Base-by-base conservation (phyloP, 169 alveolate species). In the Eimeria sp. region DNA sequence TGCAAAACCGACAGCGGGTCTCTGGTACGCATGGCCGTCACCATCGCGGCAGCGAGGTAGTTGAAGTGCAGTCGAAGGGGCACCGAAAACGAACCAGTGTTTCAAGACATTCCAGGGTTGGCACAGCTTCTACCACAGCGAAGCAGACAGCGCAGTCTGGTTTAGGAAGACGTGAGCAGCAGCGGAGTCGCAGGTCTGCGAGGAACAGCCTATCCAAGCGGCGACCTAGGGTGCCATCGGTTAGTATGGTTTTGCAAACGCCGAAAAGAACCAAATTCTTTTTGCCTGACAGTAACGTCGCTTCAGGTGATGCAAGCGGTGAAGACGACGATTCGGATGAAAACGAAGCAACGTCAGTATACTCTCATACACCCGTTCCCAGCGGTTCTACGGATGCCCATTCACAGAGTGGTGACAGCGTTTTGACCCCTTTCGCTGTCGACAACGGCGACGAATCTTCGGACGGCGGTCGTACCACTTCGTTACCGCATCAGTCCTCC, bases 1-100 rank as follows among this genome's bases (percentile, higher is more conserved):
- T 25, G 89, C 89, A 45, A 49, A 18, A 49, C 14, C 89, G 65
- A 40, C 89, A 78, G 40, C 58, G 89, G 6, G 49, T 22, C 67
- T 30, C 58, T 49, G n/a, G 10, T 51, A 43, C 43, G 11, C 89
- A 43, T 25, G 25, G 67, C 43, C 25, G 45, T 49, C 89, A 51
- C n/a, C 89, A 67, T 27, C 89, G 89, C 70, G 65, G 89, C 89
- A 78, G 51, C 89, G 70, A 78, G 25, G 89, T 47, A 49, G 67
- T 5, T 49, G 65, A 51, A 43, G 27, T 7, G 25, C 89, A 13
- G 58, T 22, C 89, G 47, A 78, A 78, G n/a, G 63, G 89, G 89
- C 89, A 78, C 65, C 89, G 89, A 67, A 78, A 45, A 51, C 89
- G 65, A 78, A 18, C 40, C 10, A 47, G 27, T 27, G 14, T n/a